Evolutionary conservation across 148 eudicot species (phyloP).

Genomic region (Rhododendron simsii): DNA sequence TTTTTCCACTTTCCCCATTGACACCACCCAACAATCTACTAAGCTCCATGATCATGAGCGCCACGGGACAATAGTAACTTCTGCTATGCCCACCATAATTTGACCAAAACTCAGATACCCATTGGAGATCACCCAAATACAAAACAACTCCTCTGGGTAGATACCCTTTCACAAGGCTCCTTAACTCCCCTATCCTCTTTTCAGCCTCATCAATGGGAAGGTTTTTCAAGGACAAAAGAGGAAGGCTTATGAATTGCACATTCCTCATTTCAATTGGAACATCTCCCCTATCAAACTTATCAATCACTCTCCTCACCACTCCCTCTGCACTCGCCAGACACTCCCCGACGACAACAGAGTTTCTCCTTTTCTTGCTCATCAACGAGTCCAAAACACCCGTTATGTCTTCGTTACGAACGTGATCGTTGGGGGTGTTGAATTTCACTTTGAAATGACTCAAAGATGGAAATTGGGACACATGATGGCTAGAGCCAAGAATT

Average conservation of each 20-base stretch:
- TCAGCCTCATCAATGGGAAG: slow-evolving; percentile 64
- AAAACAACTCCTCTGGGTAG: slow-evolving; percentile 68
- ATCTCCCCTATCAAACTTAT: slow-evolving; percentile 54
- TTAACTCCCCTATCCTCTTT: slow-evolving; percentile 52
- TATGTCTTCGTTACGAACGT: slow-evolving; percentile 38
- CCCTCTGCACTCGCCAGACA: slow-evolving; percentile 43
- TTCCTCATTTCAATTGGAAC: slow-evolving; percentile 47
- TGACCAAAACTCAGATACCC: slow-evolving; percentile 84
- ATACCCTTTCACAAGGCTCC: slow-evolving; percentile 49
- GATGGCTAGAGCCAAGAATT: slow-evolving; percentile 2
- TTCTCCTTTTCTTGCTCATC: slow-evolving; percentile 47
- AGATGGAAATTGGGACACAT: slow-evolving; percentile 17
- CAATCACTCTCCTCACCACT: slow-evolving; percentile 49
- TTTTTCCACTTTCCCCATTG: slow-evolving; percentile 36
- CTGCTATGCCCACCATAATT: slow-evolving; percentile 47
- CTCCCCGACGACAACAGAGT: slow-evolving; percentile 61
- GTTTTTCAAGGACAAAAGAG: slow-evolving; percentile 40
- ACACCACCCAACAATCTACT: slow-evolving; percentile 49
- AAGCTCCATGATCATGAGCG: slow-evolving; percentile 62
- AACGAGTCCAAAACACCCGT: slow-evolving; percentile 44
- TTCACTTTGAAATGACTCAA: slow-evolving; percentile 19
- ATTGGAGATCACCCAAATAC: slow-evolving; percentile 78
- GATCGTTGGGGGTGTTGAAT: slow-evolving; percentile 14
- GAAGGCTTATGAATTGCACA: slow-evolving; percentile 61
- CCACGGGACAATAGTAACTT: slow-evolving; percentile 50